These are phyloP conservation scores for Royoungia palumana DNA, from an alignment of 768 basidiomycete species.

Conservation along the genomic window DNA sequence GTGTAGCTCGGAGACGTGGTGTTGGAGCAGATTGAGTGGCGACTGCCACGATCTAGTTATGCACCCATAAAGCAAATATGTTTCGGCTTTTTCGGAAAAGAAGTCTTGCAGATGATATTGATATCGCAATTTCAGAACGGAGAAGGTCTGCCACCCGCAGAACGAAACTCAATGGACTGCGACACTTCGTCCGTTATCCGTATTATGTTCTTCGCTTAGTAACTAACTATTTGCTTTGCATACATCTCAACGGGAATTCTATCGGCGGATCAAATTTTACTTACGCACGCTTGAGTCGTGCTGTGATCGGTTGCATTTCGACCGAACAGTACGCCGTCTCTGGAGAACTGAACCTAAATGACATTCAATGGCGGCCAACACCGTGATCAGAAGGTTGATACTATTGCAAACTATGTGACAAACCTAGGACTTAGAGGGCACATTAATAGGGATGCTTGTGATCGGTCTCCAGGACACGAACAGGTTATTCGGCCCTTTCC, in stretches of 20 bases:
- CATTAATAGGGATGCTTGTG: too few species aligned
- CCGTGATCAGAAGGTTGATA: neutral
- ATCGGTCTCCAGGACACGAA: too few species aligned
- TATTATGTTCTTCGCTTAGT: neutral
- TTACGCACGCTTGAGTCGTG: conserved; percentile 2
- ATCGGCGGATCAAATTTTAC: neutral
- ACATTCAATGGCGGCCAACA: neutral
- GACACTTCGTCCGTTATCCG: neutral
- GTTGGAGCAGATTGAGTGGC: neutral
- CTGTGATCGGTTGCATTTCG: conserved; percentile 5
- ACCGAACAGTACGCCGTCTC: neutral
- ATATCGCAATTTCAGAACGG: neutral
- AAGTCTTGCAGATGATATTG: neutral
- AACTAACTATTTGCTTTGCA: neutral
- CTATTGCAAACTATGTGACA: conserved; percentile 8
- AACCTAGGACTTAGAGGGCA: neutral
- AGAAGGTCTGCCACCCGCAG: neutral
- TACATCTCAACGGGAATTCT: neutral
- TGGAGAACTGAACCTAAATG: neutral
- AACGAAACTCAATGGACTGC: neutral
- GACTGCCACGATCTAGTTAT: conserved; percentile 8
- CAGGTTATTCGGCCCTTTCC: neutral
- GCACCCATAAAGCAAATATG: neutral
- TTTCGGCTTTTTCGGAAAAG: neutral
- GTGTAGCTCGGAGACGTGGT: neutral